A percentile compares a stretch with the other conserved stretches of the same genome.
phyloP scores from a whole-genome alignment of 1,284 basidiomycete genomes.

The Malassezia nana region DNA sequence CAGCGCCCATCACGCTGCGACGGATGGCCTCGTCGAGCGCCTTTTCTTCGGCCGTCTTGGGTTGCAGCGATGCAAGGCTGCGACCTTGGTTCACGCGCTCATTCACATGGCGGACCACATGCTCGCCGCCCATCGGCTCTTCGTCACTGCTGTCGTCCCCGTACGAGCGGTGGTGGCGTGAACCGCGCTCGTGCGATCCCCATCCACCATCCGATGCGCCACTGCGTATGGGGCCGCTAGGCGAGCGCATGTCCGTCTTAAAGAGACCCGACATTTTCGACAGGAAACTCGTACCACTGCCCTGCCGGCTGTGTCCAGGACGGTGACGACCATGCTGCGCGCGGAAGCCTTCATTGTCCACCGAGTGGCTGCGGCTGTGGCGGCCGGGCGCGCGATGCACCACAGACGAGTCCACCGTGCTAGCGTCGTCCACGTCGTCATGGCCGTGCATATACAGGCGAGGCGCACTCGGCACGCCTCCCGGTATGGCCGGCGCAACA shows the following conservation, averaged over 20 bases:
- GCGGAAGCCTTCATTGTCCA: neutral
- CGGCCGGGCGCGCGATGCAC: slow-evolving; percentile 19
- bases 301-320: neutral
- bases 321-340: neutral
- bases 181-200: neutral
- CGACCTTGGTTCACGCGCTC: slow-evolving; percentile 10
- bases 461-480: slow-evolving; percentile 22
- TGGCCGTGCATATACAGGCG: slow-evolving; percentile 13
- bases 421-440: slow-evolving; percentile 10
- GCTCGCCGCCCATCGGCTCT: slow-evolving; percentile 23
- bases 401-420: slow-evolving; percentile 16
- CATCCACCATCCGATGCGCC: neutral
- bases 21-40: slow-evolving; percentile 27
- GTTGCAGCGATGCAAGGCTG: neutral
- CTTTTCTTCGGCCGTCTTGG: slow-evolving; percentile 5
- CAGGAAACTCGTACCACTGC: slow-evolving; percentile 29
- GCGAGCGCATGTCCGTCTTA: slow-evolving; percentile 33
- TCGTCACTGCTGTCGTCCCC: slow-evolving; percentile 27
- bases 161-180: neutral
- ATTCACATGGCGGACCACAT: slow-evolving; percentile 40
- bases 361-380: slow-evolving; percentile 11
- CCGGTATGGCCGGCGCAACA: slow-evolving; percentile 16
- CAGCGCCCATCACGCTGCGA: slow-evolving; percentile 33
- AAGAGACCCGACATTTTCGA: slow-evolving; percentile 41
- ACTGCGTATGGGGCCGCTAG: neutral